phyloP scores from a whole-genome alignment of 345 rosid genomes.

The Mercurialis annua region DNA sequence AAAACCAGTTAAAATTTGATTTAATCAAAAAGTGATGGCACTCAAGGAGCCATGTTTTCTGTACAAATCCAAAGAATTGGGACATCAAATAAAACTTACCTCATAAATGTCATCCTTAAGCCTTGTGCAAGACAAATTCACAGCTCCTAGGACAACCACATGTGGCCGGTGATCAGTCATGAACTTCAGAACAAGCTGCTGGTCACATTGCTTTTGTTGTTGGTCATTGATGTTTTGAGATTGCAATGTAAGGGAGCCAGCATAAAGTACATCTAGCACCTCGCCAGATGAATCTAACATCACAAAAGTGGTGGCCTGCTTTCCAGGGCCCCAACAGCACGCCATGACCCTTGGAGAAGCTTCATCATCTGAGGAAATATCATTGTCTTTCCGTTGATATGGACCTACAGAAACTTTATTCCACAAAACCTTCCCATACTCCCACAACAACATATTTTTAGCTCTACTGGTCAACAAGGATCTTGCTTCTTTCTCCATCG shows the following conservation, averaged over 20 bases:
- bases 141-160: conserved; percentile 92
- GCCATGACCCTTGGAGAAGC: conserved; percentile 97
- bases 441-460: conserved; percentile 73
- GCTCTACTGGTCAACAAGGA: conserved; percentile 71
- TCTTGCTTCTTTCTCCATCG: conserved; percentile 98
- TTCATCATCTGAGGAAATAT: conserved; percentile 76
- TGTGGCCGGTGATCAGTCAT: conserved; percentile 97
- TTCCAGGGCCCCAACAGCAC: conserved; percentile 99
- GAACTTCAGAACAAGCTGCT: conserved; percentile 83
- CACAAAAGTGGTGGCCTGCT: conserved; percentile 91
- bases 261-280: conserved; percentile 86
- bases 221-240: conserved; percentile 83
- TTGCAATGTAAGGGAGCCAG: conserved; percentile 72
- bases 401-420: conserved; percentile 88
- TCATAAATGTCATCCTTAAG: conserved; percentile 92
- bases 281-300: conserved; percentile 96
- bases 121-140: conserved; percentile 74
- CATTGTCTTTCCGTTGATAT: conserved; percentile 78
- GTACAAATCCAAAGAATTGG: not conserved
- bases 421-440: conserved; percentile 87
- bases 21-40: not conserved
- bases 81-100: conserved; percentile 44
- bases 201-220: conserved; percentile 88
- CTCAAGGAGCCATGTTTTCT: not conserved
- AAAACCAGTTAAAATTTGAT: not conserved